Evolutionary conservation across 2,329 filamentous ascomycete genomes (phyloP).

Genomic region (Corniculantispora saksenae): DNA sequence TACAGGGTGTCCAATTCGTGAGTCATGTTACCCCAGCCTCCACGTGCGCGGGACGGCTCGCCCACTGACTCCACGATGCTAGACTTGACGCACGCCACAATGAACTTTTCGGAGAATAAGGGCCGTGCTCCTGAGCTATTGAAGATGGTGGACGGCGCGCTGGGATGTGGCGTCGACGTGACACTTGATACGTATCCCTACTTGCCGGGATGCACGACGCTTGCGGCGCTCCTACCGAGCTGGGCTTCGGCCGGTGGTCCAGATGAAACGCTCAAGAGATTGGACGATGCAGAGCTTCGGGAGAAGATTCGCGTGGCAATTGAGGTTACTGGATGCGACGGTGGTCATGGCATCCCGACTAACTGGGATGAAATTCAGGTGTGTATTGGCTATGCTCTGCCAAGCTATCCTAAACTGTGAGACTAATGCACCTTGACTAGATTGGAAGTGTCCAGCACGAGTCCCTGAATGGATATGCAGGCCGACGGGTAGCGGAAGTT

Average conservation of each 20-base stretch:
- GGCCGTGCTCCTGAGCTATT: conserved; percentile 26
- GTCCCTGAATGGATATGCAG: conserved; percentile 23
- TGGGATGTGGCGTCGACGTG: conserved; percentile 25
- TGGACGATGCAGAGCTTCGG: conserved; percentile 22
- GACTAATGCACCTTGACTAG: not conserved
- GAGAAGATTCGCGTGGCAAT: conserved; percentile 27
- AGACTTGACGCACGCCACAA: conserved; percentile 29
- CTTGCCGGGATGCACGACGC: conserved; percentile 27
- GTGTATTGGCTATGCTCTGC: not conserved
- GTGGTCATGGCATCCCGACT: conserved; percentile 29
- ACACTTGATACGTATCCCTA: conserved; percentile 29
- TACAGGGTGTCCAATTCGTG: conserved; percentile 29
- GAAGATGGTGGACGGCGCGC: conserved; percentile 25
- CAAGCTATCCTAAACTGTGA: not conserved
- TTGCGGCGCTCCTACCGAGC: conserved; percentile 26
- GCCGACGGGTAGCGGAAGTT: conserved; percentile 24
- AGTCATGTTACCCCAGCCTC: not conserved
- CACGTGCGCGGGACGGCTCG: not conserved
- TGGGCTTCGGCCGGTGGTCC: conserved; percentile 29
- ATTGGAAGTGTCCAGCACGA: conserved; percentile 23
- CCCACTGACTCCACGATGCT: not conserved
- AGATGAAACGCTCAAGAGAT: conserved; percentile 24
- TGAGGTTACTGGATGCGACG: conserved; percentile 28
- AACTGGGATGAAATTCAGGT: conserved; percentile 30
- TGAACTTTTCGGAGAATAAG: conserved; percentile 29